Evolutionary conservation across 257 asterid genomes (phyloP).

Genomic region (Lavandula angustifolia): DNA sequence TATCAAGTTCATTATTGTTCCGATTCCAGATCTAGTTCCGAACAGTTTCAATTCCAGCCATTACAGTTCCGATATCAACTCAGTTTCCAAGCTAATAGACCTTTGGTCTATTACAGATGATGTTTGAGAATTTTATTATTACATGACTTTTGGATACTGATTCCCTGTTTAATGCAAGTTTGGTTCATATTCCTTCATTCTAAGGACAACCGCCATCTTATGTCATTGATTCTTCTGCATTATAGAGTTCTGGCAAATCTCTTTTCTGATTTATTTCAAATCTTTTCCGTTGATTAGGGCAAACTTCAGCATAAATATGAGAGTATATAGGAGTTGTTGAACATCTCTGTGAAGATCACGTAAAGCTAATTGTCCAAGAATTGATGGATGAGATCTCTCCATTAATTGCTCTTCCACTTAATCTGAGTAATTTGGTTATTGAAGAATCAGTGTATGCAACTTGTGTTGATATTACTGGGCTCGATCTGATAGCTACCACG

Average conservation of each 20-base stretch:
- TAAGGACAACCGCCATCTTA: slow-evolving; percentile 6
- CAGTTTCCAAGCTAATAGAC: too few relatives aligned
- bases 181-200: slow-evolving; percentile 44
- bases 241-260: slow-evolving; percentile 20
- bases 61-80: too few relatives aligned
- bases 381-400: slow-evolving; percentile 51
- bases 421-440: slow-evolving; percentile 45
- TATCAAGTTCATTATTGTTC: too few relatives aligned
- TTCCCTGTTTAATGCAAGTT: slow-evolving; percentile 38
- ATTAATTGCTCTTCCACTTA: slow-evolving; percentile 44
- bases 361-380: slow-evolving; percentile 17
- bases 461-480: slow-evolving; percentile 47
- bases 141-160: slow-evolving; percentile 38
- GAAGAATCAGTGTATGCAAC: slow-evolving; percentile 53
- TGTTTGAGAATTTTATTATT: slow-evolving; percentile 26
- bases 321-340: background rate
- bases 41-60: too few relatives aligned
- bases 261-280: slow-evolving; percentile 18
- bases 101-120: too few relatives aligned
- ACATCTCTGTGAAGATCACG: slow-evolving; percentile 8
- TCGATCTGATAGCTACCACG: slow-evolving; percentile 48
- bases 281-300: slow-evolving; percentile 29
- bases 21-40: too few relatives aligned
- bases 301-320: slow-evolving; percentile 10
- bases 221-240: slow-evolving; percentile 26